Evolutionary conservation across 169 alveolate species (phyloP).

Genomic region (Eimeria zaria): DNA sequence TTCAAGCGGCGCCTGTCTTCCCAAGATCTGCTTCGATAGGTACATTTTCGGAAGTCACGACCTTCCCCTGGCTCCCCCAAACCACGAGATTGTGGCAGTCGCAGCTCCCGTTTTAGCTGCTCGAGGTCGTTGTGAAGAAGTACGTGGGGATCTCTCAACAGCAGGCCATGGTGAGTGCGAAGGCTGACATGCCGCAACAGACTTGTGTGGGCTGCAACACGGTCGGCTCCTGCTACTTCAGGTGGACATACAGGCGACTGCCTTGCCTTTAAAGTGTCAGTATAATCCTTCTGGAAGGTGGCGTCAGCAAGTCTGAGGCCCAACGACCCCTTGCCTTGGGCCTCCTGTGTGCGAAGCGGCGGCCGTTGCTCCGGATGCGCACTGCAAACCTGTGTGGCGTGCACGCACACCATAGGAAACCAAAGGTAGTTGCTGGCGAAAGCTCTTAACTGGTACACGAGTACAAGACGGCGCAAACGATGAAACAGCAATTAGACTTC

Average conservation of each 20-base stretch:
- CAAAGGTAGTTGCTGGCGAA: neutral
- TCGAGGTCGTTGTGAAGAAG: neutral
- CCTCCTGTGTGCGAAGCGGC: neutral
- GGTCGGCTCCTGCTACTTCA: conserved; percentile 8
- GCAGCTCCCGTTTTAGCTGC: conserved; percentile 13
- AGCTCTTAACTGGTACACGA: neutral
- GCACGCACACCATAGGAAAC: conserved; percentile 2
- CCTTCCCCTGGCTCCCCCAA: neutral
- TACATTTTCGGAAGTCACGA: neutral
- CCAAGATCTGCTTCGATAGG: neutral
- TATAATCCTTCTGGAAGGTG: neutral
- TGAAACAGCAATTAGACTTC: neutral
- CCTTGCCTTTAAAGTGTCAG: neutral
- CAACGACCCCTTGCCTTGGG: neutral
- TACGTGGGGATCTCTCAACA: conserved; percentile 38
- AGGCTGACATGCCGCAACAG: conserved; percentile 29
- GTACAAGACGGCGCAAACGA: neutral
- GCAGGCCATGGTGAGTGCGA: conserved; percentile 65
- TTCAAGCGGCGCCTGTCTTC: neutral
- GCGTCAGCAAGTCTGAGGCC: conserved; percentile 2
- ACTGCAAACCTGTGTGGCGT: conserved; percentile 53
- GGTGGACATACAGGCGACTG: neutral
- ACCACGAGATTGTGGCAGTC: neutral
- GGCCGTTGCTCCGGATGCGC: neutral
- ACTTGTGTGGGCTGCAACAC: neutral